Percentiles rank a stretch among this genome's conserved stretches.
Evolutionary conservation across 2,329 filamentous ascomycete species (phyloP).

Genomic region (Exophiala bonariae): DNA sequence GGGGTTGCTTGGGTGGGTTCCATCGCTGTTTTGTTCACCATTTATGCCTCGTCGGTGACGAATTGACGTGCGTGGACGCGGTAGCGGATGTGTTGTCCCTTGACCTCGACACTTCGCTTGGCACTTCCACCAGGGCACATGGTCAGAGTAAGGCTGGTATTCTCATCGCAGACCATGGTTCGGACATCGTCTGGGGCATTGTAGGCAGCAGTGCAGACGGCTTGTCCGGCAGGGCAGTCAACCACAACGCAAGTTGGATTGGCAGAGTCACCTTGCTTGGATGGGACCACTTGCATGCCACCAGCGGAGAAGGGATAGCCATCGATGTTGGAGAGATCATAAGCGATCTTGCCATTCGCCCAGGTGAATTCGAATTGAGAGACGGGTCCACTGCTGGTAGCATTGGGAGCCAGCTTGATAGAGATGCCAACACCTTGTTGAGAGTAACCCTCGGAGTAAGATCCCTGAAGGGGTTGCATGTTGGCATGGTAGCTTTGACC

Average conservation of each 20-base stretch:
- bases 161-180: conserved; percentile 28
- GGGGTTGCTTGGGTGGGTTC: conserved; percentile 2
- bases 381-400: conserved; percentile 35
- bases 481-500: conserved; percentile 34
- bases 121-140: conserved; percentile 25
- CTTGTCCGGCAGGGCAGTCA: conserved; percentile 25
- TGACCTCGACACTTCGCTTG: conserved; percentile 21
- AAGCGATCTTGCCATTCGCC: conserved; percentile 38
- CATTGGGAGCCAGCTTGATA: conserved; percentile 42
- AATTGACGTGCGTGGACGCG: conserved; percentile 26
- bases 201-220: conserved; percentile 27
- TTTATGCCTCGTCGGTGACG: conserved; percentile 18
- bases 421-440: conserved; percentile 39
- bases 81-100: conserved; percentile 16
- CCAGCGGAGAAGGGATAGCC: conserved; percentile 40
- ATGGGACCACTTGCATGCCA: conserved; percentile 26
- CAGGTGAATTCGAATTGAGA: conserved; percentile 44
- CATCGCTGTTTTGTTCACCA: conserved; percentile 1
- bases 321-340: conserved; percentile 45
- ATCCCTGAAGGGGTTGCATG: conserved; percentile 33
- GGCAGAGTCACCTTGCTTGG: conserved; percentile 22
- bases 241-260: conserved; percentile 26
- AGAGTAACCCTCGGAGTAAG: conserved; percentile 38
- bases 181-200: conserved; percentile 28
- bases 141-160: conserved; percentile 23